These are phyloP conservation scores for Pseudofabraea citricarpa DNA, from an alignment of 2,329 filamentous ascomycete genomes.

Conservation along the genomic window DNA sequence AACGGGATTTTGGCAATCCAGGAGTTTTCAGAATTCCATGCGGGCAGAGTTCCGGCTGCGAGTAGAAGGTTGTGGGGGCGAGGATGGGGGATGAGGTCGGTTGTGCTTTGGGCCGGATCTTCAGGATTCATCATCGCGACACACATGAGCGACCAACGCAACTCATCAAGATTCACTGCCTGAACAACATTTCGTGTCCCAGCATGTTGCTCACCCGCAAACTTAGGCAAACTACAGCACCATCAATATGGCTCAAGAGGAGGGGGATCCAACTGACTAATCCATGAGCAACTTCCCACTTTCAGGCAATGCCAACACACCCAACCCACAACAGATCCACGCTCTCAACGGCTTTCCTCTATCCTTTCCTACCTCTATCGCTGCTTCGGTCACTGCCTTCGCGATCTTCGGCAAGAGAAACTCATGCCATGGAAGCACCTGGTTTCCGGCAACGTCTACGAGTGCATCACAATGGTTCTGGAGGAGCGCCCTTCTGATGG, in stretches of 20 bases:
- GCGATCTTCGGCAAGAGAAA: constrained; percentile 32
- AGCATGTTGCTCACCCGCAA: constrained; percentile 7
- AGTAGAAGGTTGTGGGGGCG: constrained; percentile 12
- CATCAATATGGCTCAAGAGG: constrained; percentile 2
- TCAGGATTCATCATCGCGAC: constrained; percentile 31
- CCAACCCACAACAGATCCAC: constrained; percentile 33
- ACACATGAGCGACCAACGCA: constrained; percentile 36
- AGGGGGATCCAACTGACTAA: constrained; percentile 22
- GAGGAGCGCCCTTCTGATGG: constrained; percentile 31
- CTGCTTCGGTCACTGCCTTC: constrained; percentile 29
- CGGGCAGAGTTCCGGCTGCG: constrained; percentile 4
- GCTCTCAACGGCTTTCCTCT: constrained; percentile 29
- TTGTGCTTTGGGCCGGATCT: constrained; percentile 27
- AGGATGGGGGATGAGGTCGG: constrained; percentile 28
- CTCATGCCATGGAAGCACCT: constrained; percentile 32
- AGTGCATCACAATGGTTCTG: constrained; percentile 33
- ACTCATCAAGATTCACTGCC: constrained; percentile 5
- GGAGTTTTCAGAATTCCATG: constrained; percentile 7
- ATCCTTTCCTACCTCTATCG: constrained; percentile 28
- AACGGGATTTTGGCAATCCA: constrained; percentile 12
- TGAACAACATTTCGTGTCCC: constrained; percentile 11
- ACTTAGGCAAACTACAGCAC: constrained; percentile 4
- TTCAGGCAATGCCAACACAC: constrained; percentile 32
- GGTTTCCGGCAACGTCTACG: constrained; percentile 34
- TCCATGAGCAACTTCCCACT: constrained; percentile 27